Percentiles rank a stretch among this genome's conserved stretches.
phyloP scores from a whole-genome alignment of 2,329 filamentous ascomycete genomes.

The Sclerotinia borealis region DNA sequence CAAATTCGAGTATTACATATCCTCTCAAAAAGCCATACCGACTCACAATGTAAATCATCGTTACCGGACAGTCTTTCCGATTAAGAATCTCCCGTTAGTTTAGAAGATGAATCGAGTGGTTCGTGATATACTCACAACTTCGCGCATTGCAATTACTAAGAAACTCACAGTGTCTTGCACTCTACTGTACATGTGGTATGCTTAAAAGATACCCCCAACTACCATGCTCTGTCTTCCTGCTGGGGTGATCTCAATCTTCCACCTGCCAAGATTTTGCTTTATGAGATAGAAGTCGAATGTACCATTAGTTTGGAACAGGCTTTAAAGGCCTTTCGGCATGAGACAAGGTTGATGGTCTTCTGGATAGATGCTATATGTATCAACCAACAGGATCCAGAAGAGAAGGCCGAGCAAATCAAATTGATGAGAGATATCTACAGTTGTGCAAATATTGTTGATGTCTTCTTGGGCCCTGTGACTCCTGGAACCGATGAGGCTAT shows the following conservation, averaged over 20 bases:
- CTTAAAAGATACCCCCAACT: not conserved
- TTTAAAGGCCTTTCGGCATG: slow-evolving; percentile 13
- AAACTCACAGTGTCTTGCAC: not conserved
- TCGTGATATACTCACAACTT: not conserved
- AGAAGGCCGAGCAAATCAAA: slow-evolving; percentile 13
- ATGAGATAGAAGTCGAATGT: slow-evolving; percentile 10
- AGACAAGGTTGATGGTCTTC: not conserved
- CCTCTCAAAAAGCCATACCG: not conserved
- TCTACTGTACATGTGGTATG: not conserved
- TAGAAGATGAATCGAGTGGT: not conserved
- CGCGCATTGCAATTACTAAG: not conserved
- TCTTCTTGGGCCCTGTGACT: slow-evolving; percentile 12
- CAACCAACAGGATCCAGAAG: slow-evolving; percentile 14
- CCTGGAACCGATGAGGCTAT: slow-evolving; percentile 12
- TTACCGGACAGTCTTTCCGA: not conserved
- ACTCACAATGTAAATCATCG: too few species aligned
- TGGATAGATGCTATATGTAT: slow-evolving; percentile 19
- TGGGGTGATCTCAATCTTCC: slow-evolving; percentile 7
- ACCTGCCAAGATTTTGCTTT: slow-evolving; percentile 2
- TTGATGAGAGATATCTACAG: slow-evolving; percentile 15
- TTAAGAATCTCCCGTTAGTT: not conserved
- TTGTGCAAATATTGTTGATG: slow-evolving; percentile 8
- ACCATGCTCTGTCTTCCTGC: slow-evolving; percentile 12
- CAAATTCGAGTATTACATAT: slow-evolving; percentile 3
- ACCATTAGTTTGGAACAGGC: slow-evolving; percentile 16